Percentiles rank a stretch among this genome's conserved stretches.
Evolutionary conservation across 2,329 filamentous ascomycete genomes (phyloP).

Genomic region (Chrysoporthe cubensis): DNA sequence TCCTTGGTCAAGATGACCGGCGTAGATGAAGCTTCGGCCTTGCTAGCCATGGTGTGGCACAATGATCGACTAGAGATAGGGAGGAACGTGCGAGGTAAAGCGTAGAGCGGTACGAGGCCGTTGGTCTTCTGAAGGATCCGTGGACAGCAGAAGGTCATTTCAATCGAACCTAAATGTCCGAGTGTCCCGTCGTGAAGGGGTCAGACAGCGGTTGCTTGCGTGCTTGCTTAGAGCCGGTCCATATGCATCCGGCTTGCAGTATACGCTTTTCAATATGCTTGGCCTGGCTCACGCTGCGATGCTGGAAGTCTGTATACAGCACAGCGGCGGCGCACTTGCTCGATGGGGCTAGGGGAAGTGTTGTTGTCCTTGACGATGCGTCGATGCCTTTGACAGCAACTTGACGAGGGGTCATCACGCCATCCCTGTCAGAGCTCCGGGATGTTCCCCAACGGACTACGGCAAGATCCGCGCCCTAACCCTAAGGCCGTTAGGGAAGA

Average conservation of each 20-base stretch:
- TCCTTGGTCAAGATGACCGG: slow-evolving; percentile 12
- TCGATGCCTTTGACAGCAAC: too few relatives aligned
- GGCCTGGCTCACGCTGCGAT: not conserved
- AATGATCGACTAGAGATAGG: not conserved
- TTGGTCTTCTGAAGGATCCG: slow-evolving; percentile 1
- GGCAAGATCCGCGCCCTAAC: too few relatives aligned
- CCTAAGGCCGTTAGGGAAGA: too few relatives aligned
- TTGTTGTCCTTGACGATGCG: too few relatives aligned
- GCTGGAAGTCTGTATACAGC: too few relatives aligned
- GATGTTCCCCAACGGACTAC: too few relatives aligned
- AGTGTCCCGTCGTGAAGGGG: not conserved
- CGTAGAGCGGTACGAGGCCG: not conserved
- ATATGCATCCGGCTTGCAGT: not conserved
- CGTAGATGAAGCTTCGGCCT: not conserved
- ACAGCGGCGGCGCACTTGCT: too few relatives aligned
- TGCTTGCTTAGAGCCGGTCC: not conserved
- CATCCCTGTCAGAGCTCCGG: too few relatives aligned
- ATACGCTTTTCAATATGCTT: not conserved
- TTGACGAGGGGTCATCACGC: too few relatives aligned
- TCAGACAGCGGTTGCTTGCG: not conserved
- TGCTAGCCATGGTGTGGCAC: slow-evolving; percentile 6
- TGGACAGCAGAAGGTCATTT: slow-evolving; percentile 3
- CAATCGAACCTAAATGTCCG: not conserved
- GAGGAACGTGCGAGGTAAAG: not conserved
- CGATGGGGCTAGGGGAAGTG: too few relatives aligned